phyloP scores from a whole-genome alignment of 192 early-diverging fungal species.

The Helicostylum pulchrum region DNA sequence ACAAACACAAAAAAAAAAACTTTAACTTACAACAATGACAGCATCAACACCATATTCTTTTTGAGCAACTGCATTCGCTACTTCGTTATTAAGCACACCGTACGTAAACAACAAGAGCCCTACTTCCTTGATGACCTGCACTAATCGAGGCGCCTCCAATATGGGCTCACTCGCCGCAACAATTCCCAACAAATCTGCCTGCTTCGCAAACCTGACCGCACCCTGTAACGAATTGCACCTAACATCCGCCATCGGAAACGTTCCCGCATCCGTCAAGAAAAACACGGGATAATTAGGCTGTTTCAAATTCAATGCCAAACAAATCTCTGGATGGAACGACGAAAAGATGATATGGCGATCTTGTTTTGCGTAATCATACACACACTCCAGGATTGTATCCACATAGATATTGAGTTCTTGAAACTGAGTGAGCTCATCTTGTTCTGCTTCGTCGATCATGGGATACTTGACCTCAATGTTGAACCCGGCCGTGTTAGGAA shows the following conservation, averaged over 20 bases:
- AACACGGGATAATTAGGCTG: slow-evolving; percentile 87
- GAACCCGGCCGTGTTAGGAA: slow-evolving; percentile 78
- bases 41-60: slow-evolving; percentile 79
- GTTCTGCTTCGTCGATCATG: slow-evolving; percentile 85
- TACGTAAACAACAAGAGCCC: slow-evolving; percentile 78
- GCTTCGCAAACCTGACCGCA: slow-evolving; percentile 76
- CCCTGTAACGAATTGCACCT: slow-evolving; percentile 78
- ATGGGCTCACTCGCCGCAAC: slow-evolving; percentile 75
- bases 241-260: slow-evolving; percentile 66
- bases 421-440: slow-evolving; percentile 59
- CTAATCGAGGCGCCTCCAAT: slow-evolving; percentile 68
- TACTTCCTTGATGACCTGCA: slow-evolving; percentile 67
- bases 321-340: slow-evolving; percentile 89
- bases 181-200: slow-evolving; percentile 71
- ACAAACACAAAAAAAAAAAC: background rate
- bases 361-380: slow-evolving; percentile 56
- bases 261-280: slow-evolving; percentile 85
- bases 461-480: slow-evolving; percentile 98
- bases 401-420: slow-evolving; percentile 86
- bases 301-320: slow-evolving; percentile 81
- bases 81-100: slow-evolving; percentile 76
- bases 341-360: slow-evolving; percentile 85
- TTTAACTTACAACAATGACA: slow-evolving; percentile 68
- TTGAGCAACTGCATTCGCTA: slow-evolving; percentile 68
- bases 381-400: slow-evolving; percentile 78